Conservation (phyloP, 306 rosid genomes). For the Lathyrus sativus region DNA sequence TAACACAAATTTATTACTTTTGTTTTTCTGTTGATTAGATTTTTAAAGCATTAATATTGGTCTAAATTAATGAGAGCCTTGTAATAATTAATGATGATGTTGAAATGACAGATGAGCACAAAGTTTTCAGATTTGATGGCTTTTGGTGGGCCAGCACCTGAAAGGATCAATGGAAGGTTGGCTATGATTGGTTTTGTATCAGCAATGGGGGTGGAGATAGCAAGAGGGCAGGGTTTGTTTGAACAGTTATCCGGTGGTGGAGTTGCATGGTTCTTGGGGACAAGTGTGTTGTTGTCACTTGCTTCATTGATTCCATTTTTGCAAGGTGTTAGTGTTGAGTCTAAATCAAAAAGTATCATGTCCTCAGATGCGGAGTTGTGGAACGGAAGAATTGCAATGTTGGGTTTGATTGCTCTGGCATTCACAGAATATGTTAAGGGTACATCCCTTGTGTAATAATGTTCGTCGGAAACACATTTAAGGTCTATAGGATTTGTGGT, state of each 20-base stretch:
- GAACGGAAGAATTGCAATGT: slow-evolving; percentile 89
- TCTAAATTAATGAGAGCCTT: background rate
- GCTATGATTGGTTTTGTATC: too few relatives aligned
- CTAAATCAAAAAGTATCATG: slow-evolving; percentile 61
- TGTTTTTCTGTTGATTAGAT: background rate
- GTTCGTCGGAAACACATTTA: too few relatives aligned
- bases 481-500: background rate
- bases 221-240: too few relatives aligned
- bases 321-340: slow-evolving; percentile 73
- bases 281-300: slow-evolving; percentile 54
- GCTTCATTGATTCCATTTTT: slow-evolving; percentile 77
- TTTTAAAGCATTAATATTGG: background rate
- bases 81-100: background rate
- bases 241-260: slow-evolving; percentile 74
- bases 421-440: slow-evolving; percentile 73
- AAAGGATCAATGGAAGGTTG: slow-evolving; percentile 94
- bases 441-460: slow-evolving; percentile 60
- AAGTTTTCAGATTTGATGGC: slow-evolving; percentile 65
- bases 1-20: background rate
- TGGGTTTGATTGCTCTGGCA: slow-evolving; percentile 78
- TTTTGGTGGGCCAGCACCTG: slow-evolving; percentile 86
- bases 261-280: slow-evolving; percentile 62
- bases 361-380: slow-evolving; percentile 73
- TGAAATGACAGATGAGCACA: slow-evolving; percentile 50
- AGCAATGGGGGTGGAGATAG: too few relatives aligned